Evolutionary conservation across 1,139 yeast genomes (phyloP).

Genomic region (Pichia sorboxylosa): DNA sequence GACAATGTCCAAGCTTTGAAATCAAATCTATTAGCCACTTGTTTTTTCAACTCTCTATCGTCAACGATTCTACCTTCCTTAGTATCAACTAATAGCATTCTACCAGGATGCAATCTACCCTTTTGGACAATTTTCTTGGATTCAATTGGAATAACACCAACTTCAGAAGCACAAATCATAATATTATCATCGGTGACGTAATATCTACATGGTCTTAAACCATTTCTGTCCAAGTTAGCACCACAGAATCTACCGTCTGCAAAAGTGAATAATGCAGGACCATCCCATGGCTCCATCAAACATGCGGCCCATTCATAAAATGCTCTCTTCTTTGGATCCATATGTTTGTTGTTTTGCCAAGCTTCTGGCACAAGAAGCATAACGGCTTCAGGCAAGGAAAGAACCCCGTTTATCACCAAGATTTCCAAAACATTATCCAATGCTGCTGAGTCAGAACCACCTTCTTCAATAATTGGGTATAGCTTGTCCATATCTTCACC

Average conservation of each 20-base stretch:
- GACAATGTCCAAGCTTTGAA: conserved; percentile 90
- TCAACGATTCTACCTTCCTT: conserved; percentile 87
- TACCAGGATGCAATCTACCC: conserved; percentile 93
- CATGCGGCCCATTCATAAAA: conserved; percentile 99
- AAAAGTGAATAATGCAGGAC: conserved; percentile 93
- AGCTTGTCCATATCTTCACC: conserved; percentile 86
- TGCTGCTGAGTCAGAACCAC: conserved; percentile 99
- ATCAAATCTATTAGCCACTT: conserved; percentile 78
- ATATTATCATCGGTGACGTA: conserved; percentile 90
- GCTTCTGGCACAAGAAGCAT: conserved; percentile 98
- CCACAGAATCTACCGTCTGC: conserved; percentile 98
- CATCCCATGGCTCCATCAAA: conserved; percentile 99
- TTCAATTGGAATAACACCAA: conserved; percentile 87
- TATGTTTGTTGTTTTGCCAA: conserved; percentile 78
- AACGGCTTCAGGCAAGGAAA: conserved; percentile 91
- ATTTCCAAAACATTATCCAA: conserved; percentile 91
- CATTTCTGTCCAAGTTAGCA: conserved; percentile 94
- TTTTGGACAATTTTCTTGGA: conserved; percentile 71
- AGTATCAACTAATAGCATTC: conserved; percentile 92
- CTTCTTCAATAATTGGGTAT: conserved; percentile 94
- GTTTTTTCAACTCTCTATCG: conserved; percentile 73
- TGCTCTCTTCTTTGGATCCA: conserved; percentile 87
- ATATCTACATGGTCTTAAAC: conserved; percentile 96
- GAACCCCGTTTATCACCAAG: conserved; percentile 80
- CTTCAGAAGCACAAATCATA: conserved; percentile 96